Evolutionary conservation across 73 alveolate species (phyloP), one percentile per base, ranked within the genome.

Genomic region (Stentor coeruleus): DNA sequence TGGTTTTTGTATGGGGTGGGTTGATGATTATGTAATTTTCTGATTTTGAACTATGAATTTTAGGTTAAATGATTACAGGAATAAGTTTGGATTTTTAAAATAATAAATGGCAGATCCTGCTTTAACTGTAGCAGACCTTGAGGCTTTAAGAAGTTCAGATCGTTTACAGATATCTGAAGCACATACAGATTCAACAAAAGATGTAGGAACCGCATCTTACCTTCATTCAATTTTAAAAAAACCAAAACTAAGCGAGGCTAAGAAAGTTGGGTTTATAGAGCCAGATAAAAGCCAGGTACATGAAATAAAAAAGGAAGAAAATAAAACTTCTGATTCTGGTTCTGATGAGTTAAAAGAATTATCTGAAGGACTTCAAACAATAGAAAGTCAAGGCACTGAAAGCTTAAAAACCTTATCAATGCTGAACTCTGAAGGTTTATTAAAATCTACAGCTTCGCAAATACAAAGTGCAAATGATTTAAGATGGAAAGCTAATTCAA

Each of bases 71-170:
- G n/a, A n/a, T n/a, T n/a, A n/a, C n/a, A n/a, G n/a, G n/a, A n/a
- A n/a, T n/a, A n/a, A n/a, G n/a, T n/a, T n/a, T n/a, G n/a, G n/a
- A n/a, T n/a, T n/a, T n/a, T n/a, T n/a, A n/a, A n/a, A n/a, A n/a
- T n/a, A n/a, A n/a, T n/a, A n/a, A n/a, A 49, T 49, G 66, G 66
- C 66, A 49, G 66, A 49, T 11, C 28, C 66, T 20, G 66, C 66
- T 49, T 49, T 49, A 20, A 49, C 66, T 20, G 66, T 49, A 6
- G 66, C 66, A 20, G 66, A 49, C 66, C 66, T 49, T 6, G 66
- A 49, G 20, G 28, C 66, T 6, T 6, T 20, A 20, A 49, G 20
- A 20, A 11, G 28, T 49, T 49, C 66, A 49, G 28, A 11, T 49
- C 20, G 28, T 6, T 11, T 11, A 49, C 28, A 49, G 20, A 49